Base-by-base conservation (phyloP, 1,284 basidiomycete genomes). In the Rhodotorula sp. region DNA sequence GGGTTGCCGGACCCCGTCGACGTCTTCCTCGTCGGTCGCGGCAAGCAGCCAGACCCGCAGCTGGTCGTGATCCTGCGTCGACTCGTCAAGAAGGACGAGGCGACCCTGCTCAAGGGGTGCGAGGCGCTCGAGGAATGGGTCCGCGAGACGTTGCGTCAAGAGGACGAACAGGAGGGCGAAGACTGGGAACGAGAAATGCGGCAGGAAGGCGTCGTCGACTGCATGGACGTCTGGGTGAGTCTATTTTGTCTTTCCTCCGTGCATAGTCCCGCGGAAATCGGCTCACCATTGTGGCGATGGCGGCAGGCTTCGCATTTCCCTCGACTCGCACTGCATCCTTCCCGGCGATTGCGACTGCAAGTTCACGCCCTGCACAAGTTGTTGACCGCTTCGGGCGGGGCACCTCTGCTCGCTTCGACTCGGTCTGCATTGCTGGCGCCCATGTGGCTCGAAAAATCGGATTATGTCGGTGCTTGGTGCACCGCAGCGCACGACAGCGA, bases 1-100 rank as follows among this genome's bases (percentile, higher is more conserved):
- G 86, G 89, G 0, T 87, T 89, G 64, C 90, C 88, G 21, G 94
- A 98, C 84, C 97, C 97, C 8, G 85, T 99, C 63, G 95, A 99
- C 79, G 87, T 89, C 0, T 88, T 89, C 31, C 76, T 79, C n/a
- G 64, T 79, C 60, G 87, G 18, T 85, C 63, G 28, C 15, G 88
- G 18, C 89, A 91, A 0, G 86, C 67, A 64, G 34, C 76, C 82
- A 31, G 81, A 81, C 34, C 76, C 93, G 0, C 93, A 95, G 60
- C 84, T 98, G 26, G 85, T 95, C 21, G 87, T 99, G 31, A 86
- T 93, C 2, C 84, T 98, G 61, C 83, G 92, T 63, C 87, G 88
- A 66, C 84, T 98, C 58, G 88, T 87, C 47, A 99, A 99, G 86
- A 97, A 97, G 83, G 94, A 97, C 74, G 86, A 87, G 26, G 86